These are phyloP conservation scores for Arthroderma sp. DNA, from an alignment of 2,329 filamentous ascomycete species.

Conservation along the genomic window DNA sequence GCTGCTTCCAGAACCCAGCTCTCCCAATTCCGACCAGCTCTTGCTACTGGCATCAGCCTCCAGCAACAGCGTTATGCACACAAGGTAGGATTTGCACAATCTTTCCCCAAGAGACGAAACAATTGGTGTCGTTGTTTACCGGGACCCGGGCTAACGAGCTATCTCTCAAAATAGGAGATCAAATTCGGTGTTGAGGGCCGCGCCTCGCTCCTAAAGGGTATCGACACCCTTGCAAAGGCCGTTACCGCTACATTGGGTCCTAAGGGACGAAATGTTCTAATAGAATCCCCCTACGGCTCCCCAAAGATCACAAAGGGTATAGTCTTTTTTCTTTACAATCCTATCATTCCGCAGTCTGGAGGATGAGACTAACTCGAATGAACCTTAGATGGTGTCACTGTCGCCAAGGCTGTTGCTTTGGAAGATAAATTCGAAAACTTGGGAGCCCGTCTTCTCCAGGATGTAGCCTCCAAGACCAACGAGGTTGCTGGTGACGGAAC, in stretches of 20 bases:
- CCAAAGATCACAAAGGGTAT: constrained; percentile 99
- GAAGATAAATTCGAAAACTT: constrained; percentile 99
- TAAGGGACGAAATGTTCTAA: constrained; percentile 96
- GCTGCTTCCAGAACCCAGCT: constrained; percentile 45
- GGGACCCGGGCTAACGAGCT: constrained; percentile 22
- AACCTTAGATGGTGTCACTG: constrained; percentile 65
- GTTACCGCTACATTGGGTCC: constrained; percentile 93
- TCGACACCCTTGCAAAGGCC: constrained; percentile 91
- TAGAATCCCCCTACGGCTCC: constrained; percentile 96
- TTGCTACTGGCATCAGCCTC: constrained; percentile 45
- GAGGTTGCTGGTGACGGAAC: constrained; percentile 98
- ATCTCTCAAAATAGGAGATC: constrained; percentile 57
- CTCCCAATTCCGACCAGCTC: constrained; percentile 51
- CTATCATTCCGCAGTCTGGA: not conserved
- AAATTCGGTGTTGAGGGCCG: constrained; percentile 96
- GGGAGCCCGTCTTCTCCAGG: constrained; percentile 87
- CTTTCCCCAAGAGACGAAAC: not conserved
- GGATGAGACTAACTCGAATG: constrained; percentile 3
- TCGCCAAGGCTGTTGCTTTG: constrained; percentile 77
- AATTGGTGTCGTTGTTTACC: not conserved
- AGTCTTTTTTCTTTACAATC: constrained; percentile 18
- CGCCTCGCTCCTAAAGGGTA: constrained; percentile 77
- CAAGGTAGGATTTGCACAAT: constrained; percentile 56
- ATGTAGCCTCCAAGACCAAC: constrained; percentile 98
- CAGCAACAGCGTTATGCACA: constrained; percentile 94